Base-by-base conservation (phyloP, 2,329 filamentous ascomycete genomes). In the Sporothrix mexicana region DNA sequence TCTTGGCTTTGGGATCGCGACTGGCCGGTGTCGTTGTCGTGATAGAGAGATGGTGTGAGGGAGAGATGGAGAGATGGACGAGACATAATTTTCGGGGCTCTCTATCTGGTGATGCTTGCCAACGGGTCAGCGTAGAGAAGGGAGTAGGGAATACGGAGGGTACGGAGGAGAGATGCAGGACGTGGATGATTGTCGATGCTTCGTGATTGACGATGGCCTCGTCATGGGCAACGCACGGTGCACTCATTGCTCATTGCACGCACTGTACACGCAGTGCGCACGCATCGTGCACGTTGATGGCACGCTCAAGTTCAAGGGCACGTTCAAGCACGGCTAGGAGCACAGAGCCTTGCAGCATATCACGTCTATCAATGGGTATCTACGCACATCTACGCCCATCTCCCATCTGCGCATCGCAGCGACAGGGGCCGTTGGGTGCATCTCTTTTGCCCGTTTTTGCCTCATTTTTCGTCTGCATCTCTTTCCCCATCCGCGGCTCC, bases 331-430 rank as follows among this genome's bases (percentile, higher is more conserved):
- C 30, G 30, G 30, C 30, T 5, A 5, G 30, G n/a, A 23, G n/a
- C n/a, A 15, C 41, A 64, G 15, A 64, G 61, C 41, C 41, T 45
- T 45, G 61, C 15, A 7, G 41, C 41, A 25, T 41, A 25, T 66
- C 61, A 30, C 20, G 30, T n/a, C n/a, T n/a, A n/a, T n/a, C n/a
- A n/a, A n/a, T n/a, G 30, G 5, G 53, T 25, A 30, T 20, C 4
- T 5, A 2, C 30, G 30, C 30, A 4, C 30, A 36, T 36, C 30
- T 36, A 25, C 61, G n/a, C 41, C 2, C n/a, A 25, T 64, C 36
- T 23, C 7, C 45, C 45, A 47, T 47, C 45, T 53, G 61, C 20
- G 12, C 61, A 66, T 66, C 41, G 61, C 61, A 45, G 36, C 41
- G 10, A 64, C 41, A 64, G 59, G 41, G 59, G 36, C 17, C 17